Evolutionary conservation across 148 eudicot genomes (phyloP), one percentile per base, ranked within the genome.

Genomic region (Salicornia ramosissima): DNA sequence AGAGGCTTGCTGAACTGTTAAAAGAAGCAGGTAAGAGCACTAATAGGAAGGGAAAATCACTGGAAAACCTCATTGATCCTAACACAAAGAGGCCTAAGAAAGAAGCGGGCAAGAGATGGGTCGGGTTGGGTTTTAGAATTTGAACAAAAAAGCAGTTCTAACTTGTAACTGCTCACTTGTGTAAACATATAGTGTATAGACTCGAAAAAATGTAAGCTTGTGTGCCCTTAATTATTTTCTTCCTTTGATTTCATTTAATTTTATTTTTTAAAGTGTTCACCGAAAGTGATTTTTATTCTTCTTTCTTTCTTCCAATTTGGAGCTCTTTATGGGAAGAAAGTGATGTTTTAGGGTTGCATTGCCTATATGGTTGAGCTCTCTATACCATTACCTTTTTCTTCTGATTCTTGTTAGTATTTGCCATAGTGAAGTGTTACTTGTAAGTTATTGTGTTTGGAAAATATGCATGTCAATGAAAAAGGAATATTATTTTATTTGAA

Each of bases 11-110:
- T 0, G 97, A 90, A 81, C 91, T 94, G 50, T 69, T 94, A 79
- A 94, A 91, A 85, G 97, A 90, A 80, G 96, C 97, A 26, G 99
- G 99, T 47, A 83, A 83, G 83, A 84, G 92, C 68, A 75, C 96
- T 31, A 94, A 84, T 82, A 84, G 86, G 52, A 91, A 89, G 74
- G 91, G 91, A 30, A 94, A 91, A 75, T 94, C 99, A 16, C 87
- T 94, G 19, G 97, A 94, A 53, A 94, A 84, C 79, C 89, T 94
- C 2, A 90, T 90, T 7, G 99, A 93, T 74, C 96, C 96, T 8
- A 90, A 84, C 69, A 81, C 95, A 6, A 88, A 83, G 79, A 87
- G 95, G 79, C 84, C 95, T 5, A 92, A 87, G 85, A 93, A 93
- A 82, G 96, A 90, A 78, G 46, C 88, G 2, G 68, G 92, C 19